Conservation (phyloP, 495 filamentous ascomycete genomes). For the Penicillium lagena region DNA sequence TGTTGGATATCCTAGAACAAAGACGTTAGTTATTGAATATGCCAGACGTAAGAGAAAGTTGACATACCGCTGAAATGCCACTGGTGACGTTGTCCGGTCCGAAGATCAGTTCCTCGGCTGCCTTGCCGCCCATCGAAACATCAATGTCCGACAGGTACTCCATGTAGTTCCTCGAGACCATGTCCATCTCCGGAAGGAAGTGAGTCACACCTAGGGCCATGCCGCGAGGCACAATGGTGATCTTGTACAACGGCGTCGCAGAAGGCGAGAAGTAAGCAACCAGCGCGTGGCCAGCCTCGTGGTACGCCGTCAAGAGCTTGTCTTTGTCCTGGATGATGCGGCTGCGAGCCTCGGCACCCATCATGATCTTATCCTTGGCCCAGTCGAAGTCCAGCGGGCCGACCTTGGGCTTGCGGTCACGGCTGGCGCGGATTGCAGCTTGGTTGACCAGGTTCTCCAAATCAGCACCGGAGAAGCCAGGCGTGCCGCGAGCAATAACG, state of each 20-base stretch:
- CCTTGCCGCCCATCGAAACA: constrained; percentile 83
- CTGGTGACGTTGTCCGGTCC: constrained; percentile 81
- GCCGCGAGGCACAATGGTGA: constrained; percentile 90
- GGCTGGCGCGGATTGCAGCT: constrained; percentile 85
- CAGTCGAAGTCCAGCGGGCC: constrained; percentile 81
- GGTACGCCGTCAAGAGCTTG: constrained; percentile 85
- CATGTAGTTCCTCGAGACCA: constrained; percentile 66
- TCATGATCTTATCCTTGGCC: constrained; percentile 97
- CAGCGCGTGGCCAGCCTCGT: constrained; percentile 93
- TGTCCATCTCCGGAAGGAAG: constrained; percentile 83
- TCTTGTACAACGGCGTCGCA: constrained; percentile 80
- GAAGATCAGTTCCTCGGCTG: constrained; percentile 89
- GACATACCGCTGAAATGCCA: constrained; percentile 67
- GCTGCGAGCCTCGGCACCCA: constrained; percentile 86
- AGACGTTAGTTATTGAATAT: constrained; percentile 8
- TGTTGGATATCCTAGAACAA: constrained; percentile 63
- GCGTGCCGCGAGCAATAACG: constrained; percentile 75
- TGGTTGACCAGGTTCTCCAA: constrained; percentile 96
- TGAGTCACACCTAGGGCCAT: constrained; percentile 78
- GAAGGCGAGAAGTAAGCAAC: constrained; percentile 74
- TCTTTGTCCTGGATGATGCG: constrained; percentile 86
- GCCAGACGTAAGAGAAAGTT: neutral
- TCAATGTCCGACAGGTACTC: constrained; percentile 70
- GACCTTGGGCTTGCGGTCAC: constrained; percentile 67
- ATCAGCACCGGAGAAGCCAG: constrained; percentile 91